Evolutionary conservation across 805 yeast genomes (phyloP).

Genomic region (Schwanniomyces polymorphus): DNA sequence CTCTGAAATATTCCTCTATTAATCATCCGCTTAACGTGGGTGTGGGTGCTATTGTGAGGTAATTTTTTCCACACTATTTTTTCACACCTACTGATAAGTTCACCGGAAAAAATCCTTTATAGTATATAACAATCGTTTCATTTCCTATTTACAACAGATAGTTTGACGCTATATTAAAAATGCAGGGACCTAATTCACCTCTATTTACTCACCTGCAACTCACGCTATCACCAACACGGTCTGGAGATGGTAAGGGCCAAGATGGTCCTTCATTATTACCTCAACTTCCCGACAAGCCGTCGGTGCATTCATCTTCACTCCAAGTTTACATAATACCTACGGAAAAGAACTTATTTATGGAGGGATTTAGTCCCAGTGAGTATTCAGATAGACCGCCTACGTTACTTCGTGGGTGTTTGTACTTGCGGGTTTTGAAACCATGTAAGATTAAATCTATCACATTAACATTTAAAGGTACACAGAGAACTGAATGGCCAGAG

Average conservation of each 20-base stretch:
- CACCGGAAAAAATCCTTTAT: background rate
- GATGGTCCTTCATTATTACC: conserved; percentile 29
- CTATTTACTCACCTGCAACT: conserved; percentile 26
- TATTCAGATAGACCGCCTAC: conserved; percentile 70
- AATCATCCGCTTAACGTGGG: background rate
- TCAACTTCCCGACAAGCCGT: conserved; percentile 56
- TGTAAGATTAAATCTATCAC: conserved; percentile 65
- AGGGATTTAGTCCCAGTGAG: conserved; percentile 75
- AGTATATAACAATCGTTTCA: background rate
- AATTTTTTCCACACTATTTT: background rate
- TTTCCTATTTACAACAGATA: background rate
- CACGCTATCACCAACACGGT: conserved; percentile 14
- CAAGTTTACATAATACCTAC: conserved; percentile 73
- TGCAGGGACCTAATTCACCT: conserved; percentile 22
- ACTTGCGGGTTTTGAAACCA: conserved; percentile 68
- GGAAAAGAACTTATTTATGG: conserved; percentile 76
- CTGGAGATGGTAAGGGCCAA: background rate
- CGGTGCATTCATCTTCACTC: conserved; percentile 62
- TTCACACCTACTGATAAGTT: background rate
- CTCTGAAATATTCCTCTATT: background rate
- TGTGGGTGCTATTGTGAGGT: background rate
- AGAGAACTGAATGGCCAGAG: conserved; percentile 95
- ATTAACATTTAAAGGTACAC: conserved; percentile 63
- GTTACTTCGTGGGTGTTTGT: conserved; percentile 75
- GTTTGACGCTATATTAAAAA: background rate